phyloP scores from a whole-genome alignment of 768 basidiomycete species.

The Hericium alpestre region DNA sequence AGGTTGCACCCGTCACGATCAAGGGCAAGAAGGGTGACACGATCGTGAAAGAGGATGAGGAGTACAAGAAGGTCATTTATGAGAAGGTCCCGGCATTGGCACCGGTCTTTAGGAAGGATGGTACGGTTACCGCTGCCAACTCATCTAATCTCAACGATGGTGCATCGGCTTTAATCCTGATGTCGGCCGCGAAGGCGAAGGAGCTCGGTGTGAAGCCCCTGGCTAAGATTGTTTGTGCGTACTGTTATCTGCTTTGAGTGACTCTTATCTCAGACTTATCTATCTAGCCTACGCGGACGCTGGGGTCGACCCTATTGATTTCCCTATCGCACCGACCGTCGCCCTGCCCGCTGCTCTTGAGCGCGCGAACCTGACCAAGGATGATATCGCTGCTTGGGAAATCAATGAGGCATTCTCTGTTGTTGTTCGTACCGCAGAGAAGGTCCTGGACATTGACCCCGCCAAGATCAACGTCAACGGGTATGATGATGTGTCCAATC shows the following conservation, averaged over 20 bases:
- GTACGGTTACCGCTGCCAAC: conserved; percentile 93
- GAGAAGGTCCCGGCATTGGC: conserved; percentile 86
- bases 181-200: conserved; percentile 86
- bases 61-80: conserved; percentile 92
- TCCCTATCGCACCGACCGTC: conserved; percentile 88
- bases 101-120: conserved; percentile 84
- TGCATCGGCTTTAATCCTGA: conserved; percentile 89
- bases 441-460: conserved; percentile 73
- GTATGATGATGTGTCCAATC: conserved; percentile 29
- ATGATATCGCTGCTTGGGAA: conserved; percentile 88
- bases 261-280: background rate
- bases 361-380: conserved; percentile 69
- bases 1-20: conserved; percentile 84
- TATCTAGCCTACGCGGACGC: conserved; percentile 86
- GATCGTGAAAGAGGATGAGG: conserved; percentile 88
- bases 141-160: conserved; percentile 93
- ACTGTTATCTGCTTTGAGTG: conserved; percentile 2
- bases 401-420: conserved; percentile 98
- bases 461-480: conserved; percentile 86
- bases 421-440: conserved; percentile 84
- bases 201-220: conserved; percentile 86
- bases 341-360: conserved; percentile 84
- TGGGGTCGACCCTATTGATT: conserved; percentile 93
- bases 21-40: conserved; percentile 92
- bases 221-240: conserved; percentile 89